A percentile compares a stretch with the other conserved stretches of the same genome.
These are phyloP conservation scores for Hylodesmum podocarpum DNA, from an alignment of 306 rosid species.

Conservation along the genomic window DNA sequence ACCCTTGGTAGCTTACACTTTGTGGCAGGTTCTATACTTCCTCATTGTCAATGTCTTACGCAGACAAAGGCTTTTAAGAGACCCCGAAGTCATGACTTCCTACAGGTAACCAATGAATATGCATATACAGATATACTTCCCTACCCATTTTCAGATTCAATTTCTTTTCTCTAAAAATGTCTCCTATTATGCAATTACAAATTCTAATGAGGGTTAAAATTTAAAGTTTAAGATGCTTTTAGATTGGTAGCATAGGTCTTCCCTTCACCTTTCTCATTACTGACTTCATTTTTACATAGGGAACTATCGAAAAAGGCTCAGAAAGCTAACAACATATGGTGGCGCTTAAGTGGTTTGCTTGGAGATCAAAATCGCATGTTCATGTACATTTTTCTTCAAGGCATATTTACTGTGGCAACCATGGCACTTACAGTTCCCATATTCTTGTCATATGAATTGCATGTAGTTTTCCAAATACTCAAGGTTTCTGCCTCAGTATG, in stretches of 20 bases:
- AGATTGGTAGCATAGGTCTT: too few species aligned
- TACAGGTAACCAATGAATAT: conserved; percentile 45
- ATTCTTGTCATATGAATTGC: conserved; percentile 77
- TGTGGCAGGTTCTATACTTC: conserved; percentile 83
- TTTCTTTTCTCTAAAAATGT: background rate
- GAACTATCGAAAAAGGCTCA: conserved; percentile 92
- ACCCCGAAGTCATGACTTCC: conserved; percentile 96
- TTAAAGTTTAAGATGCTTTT: background rate
- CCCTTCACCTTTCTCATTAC: background rate
- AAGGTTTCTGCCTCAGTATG: conserved; percentile 85
- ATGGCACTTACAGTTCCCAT: conserved; percentile 89
- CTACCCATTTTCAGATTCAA: background rate
- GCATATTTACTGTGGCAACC: conserved; percentile 80
- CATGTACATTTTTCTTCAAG: conserved; percentile 82
- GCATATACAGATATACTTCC: background rate
- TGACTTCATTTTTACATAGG: conserved; percentile 39
- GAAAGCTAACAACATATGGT: conserved; percentile 89
- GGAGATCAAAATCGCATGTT: conserved; percentile 89
- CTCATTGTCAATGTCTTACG: conserved; percentile 81
- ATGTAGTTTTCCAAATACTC: conserved; percentile 70
- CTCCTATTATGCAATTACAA: background rate
- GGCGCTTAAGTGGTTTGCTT: conserved; percentile 91
- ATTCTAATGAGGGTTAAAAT: background rate
- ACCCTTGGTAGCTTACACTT: conserved; percentile 69
- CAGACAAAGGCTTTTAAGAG: conserved; percentile 71